A percentile compares a stretch with the other conserved stretches of the same genome.
phyloP scores from a whole-genome alignment of 495 filamentous ascomycete genomes.

The Tuber brumale region DNA sequence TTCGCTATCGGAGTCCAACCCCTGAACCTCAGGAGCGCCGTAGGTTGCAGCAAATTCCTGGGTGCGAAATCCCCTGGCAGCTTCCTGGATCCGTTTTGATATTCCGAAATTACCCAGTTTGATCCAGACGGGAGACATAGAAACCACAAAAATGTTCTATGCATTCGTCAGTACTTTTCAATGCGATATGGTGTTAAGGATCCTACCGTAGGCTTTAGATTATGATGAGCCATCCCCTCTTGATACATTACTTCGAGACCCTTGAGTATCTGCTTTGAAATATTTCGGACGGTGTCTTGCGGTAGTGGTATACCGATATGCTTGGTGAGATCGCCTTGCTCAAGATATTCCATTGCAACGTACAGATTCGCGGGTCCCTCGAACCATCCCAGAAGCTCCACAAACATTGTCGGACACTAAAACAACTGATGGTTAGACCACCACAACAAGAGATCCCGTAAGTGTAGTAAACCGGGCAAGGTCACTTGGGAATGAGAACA shows the following conservation, averaged over 20 bases:
- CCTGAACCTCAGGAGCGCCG: slow-evolving; percentile 21
- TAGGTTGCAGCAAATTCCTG: slow-evolving; percentile 10
- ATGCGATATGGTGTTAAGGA: neutral
- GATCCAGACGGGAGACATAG: slow-evolving; percentile 10
- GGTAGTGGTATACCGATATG: neutral
- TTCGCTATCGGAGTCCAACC: neutral
- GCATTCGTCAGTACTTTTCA: neutral
- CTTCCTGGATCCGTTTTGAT: slow-evolving; percentile 14
- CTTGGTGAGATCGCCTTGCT: slow-evolving; percentile 4
- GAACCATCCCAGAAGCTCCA: slow-evolving; percentile 53
- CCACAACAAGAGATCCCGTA: no score
- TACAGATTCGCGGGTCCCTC: slow-evolving; percentile 6
- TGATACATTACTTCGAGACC: slow-evolving; percentile 18
- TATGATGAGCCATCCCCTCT: slow-evolving; percentile 12
- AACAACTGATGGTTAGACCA: neutral
- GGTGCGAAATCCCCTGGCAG: slow-evolving; percentile 10
- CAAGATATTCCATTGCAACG: slow-evolving; percentile 20
- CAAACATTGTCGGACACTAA: slow-evolving; percentile 37
- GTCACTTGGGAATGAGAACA: neutral
- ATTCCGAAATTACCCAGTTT: slow-evolving; percentile 25
- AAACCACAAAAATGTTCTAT: slow-evolving; percentile 18
- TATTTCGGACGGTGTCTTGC: neutral
- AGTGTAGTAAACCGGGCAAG: no score
- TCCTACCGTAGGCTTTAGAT: slow-evolving; percentile 10
- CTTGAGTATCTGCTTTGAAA: slow-evolving; percentile 16